A percentile compares a stretch with the other conserved stretches of the same genome.
Conservation (phyloP, 257 asterid species). For the Perilla frutescens region DNA sequence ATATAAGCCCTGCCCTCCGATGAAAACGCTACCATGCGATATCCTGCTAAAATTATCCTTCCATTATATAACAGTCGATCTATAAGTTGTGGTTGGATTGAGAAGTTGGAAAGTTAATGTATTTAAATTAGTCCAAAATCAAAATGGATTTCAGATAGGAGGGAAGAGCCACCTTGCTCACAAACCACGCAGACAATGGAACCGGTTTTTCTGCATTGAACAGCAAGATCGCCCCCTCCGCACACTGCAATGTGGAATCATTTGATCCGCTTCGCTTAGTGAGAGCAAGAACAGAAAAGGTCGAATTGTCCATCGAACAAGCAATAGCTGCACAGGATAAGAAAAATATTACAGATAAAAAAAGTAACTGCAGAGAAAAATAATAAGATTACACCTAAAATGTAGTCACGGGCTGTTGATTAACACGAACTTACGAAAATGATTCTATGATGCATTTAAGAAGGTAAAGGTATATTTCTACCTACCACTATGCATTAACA, state of each 20-base stretch:
- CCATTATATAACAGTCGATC: no score
- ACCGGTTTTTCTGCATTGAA: constrained; percentile 68
- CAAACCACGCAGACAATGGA: constrained; percentile 78
- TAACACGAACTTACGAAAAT: not conserved
- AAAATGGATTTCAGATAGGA: constrained; percentile 8
- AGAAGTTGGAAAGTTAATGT: no score
- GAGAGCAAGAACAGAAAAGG: constrained; percentile 81
- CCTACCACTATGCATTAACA: constrained; percentile 18
- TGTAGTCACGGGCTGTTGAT: constrained; percentile 8
- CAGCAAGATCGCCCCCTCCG: constrained; percentile 68
- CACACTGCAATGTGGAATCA: constrained; percentile 39
- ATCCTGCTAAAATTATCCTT: no score
- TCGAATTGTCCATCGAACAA: constrained; percentile 64
- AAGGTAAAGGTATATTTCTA: not conserved
- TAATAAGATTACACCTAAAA: not conserved
- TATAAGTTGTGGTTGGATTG: no score
- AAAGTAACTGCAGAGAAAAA: constrained; percentile 14
- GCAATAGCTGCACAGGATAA: constrained; percentile 67
- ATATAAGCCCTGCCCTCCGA: no score
- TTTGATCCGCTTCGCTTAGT: constrained; percentile 33
- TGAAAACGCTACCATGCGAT: no score
- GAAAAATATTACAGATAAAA: constrained; percentile 29
- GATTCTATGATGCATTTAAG: not conserved
- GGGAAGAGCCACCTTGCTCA: constrained; percentile 62
- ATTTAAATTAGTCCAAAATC: no score